Conservation (phyloP, 176 grass and related monocot species). For the Calamus simplicifolius region DNA sequence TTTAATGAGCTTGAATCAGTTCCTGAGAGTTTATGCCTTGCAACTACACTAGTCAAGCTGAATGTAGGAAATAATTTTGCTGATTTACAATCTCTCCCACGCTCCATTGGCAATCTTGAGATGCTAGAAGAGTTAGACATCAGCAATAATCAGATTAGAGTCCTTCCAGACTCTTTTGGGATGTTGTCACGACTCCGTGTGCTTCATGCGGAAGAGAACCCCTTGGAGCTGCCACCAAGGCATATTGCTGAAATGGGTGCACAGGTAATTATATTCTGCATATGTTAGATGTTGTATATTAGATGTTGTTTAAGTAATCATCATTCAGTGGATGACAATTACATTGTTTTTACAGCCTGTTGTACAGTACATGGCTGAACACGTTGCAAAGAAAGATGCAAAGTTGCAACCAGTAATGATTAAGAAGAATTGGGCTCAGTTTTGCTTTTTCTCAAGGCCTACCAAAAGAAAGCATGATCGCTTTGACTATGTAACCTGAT, state of each 20-base stretch:
- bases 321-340: conserved; percentile 10
- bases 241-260: conserved; percentile 73
- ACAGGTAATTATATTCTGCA: conserved; percentile 43
- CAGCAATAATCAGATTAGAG: conserved; percentile 93
- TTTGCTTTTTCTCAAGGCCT: conserved; percentile 81
- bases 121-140: conserved; percentile 96
- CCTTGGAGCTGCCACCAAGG: conserved; percentile 88
- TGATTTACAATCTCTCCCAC: conserved; percentile 70
- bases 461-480: conserved; percentile 95
- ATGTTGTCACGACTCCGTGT: conserved; percentile 49
- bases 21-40: conserved; percentile 88
- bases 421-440: conserved; percentile 67
- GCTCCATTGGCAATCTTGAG: conserved; percentile 93
- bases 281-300: neutral
- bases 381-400: conserved; percentile 45
- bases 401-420: conserved; percentile 46
- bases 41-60: conserved; percentile 84
- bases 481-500: conserved; percentile 44
- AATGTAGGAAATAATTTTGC: conserved; percentile 90
- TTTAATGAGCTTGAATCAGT: conserved; percentile 93
- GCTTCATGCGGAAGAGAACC: conserved; percentile 85
- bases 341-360: conserved; percentile 43
- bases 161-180: conserved; percentile 87
- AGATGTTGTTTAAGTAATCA: conserved; percentile 1
- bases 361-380: conserved; percentile 78